phyloP scores from a whole-genome alignment of 2,329 filamentous ascomycete species.

The Penicillium hesseltinei region DNA sequence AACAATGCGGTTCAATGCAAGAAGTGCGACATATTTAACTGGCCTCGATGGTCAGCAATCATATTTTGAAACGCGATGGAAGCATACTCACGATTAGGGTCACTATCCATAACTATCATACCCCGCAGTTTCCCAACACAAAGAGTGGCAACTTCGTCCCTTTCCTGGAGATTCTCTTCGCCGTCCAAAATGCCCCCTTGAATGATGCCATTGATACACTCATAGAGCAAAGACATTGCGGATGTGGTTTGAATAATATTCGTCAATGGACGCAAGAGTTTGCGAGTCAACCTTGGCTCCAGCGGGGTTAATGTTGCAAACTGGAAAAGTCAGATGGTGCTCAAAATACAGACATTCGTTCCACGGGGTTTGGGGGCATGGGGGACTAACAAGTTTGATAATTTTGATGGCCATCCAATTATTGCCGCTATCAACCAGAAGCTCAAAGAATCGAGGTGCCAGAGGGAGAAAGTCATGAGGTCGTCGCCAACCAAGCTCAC shows the following conservation, averaged over 20 bases:
- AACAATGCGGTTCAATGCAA: conserved; percentile 95
- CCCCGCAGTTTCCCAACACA: conserved; percentile 90
- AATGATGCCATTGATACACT: conserved; percentile 98
- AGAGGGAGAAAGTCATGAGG: conserved; percentile 92
- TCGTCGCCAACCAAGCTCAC: conserved; percentile 89
- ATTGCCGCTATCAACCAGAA: conserved; percentile 87
- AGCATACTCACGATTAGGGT: conserved; percentile 74
- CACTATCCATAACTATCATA: conserved; percentile 90
- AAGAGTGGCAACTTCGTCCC: conserved; percentile 85
- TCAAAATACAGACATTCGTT: background rate
- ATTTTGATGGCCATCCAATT: conserved; percentile 99
- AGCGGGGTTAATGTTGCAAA: conserved; percentile 93
- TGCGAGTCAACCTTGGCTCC: conserved; percentile 86
- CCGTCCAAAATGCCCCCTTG: conserved; percentile 90
- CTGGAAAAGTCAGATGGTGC: conserved; percentile 47
- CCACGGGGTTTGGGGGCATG: background rate
- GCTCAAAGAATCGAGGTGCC: conserved; percentile 85
- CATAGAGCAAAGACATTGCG: conserved; percentile 96
- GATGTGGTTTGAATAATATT: conserved; percentile 91
- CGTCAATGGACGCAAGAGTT: conserved; percentile 84
- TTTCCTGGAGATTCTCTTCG: conserved; percentile 73
- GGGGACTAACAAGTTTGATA: conserved; percentile 76
- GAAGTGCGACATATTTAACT: conserved; percentile 96
- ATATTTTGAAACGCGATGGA: background rate
- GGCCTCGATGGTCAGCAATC: conserved; percentile 15